Percentiles rank a stretch among this genome's conserved stretches.
These are phyloP conservation scores for Adansonia grandidieri DNA, from an alignment of 441 rosid genomes.

Conservation along the genomic window DNA sequence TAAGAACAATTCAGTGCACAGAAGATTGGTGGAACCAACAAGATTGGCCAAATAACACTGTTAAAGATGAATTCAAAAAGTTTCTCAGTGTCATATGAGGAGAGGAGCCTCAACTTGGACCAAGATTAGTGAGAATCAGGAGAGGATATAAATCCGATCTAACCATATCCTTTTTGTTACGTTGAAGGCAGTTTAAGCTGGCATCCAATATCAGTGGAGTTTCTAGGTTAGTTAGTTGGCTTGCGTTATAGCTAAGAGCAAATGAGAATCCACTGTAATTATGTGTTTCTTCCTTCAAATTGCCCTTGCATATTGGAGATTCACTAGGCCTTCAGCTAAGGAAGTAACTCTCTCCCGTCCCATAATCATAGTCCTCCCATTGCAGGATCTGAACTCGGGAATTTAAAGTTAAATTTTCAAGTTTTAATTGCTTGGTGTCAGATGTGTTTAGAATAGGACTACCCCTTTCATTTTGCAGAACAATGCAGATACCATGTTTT, in stretches of 20 bases:
- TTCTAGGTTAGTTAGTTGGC: not conserved
- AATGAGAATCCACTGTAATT: not conserved
- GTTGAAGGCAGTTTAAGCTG: not conserved
- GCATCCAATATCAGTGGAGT: not conserved
- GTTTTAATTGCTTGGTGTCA: not conserved
- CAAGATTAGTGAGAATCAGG: not conserved
- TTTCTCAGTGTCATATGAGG: conserved; percentile 14
- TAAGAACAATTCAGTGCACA: conserved; percentile 14
- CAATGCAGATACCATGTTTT: not conserved
- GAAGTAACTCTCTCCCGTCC: not conserved
- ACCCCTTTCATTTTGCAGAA: not conserved
- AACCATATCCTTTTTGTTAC: not conserved
- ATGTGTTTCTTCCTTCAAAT: not conserved
- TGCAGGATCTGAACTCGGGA: not conserved
- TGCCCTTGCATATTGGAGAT: not conserved
- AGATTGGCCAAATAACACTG: conserved; percentile 9
- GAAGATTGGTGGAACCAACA: conserved; percentile 27
- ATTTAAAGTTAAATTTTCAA: not conserved
- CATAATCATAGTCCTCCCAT: not conserved
- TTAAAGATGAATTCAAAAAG: not conserved
- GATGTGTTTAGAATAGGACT: not conserved
- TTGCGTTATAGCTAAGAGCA: not conserved
- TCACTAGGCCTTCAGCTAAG: not conserved
- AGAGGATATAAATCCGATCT: not conserved
- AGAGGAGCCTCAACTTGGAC: not conserved